Evolutionary conservation across 2,329 filamentous ascomycete species (phyloP).

Genomic region (Botrytis sinoallii): DNA sequence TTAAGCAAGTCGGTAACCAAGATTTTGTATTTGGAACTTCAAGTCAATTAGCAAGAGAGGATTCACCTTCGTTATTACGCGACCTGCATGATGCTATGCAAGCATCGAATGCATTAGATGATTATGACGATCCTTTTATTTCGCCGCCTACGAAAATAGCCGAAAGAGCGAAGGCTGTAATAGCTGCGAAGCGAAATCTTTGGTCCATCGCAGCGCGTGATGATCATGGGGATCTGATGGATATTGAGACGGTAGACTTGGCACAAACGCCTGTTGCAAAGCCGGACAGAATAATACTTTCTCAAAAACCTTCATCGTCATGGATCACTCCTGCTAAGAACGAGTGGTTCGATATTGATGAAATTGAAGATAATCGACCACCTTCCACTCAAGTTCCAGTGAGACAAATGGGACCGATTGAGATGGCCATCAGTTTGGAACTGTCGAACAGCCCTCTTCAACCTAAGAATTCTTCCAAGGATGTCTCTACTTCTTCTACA

Average conservation of each 20-base stretch:
- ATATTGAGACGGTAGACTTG: slow-evolving; percentile 54
- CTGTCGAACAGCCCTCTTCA: slow-evolving; percentile 23
- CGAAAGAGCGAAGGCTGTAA: slow-evolving; percentile 14
- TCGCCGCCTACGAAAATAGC: slow-evolving; percentile 23
- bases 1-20: slow-evolving; percentile 63
- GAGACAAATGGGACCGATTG: slow-evolving; percentile 20
- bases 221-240: slow-evolving; percentile 59
- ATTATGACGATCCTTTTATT: slow-evolving; percentile 40
- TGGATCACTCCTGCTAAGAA: slow-evolving; percentile 9
- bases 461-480: background rate
- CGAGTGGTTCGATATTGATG: slow-evolving; percentile 34
- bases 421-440: slow-evolving; percentile 23
- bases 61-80: slow-evolving; percentile 63
- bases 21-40: slow-evolving; percentile 83
- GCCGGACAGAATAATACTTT: slow-evolving; percentile 12
- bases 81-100: slow-evolving; percentile 61
- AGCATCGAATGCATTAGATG: slow-evolving; percentile 50
- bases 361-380: slow-evolving; percentile 12
- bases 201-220: slow-evolving; percentile 73
- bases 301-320: background rate
- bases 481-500: background rate
- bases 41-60: slow-evolving; percentile 73
- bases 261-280: slow-evolving; percentile 39
- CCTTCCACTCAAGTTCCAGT: slow-evolving; percentile 16
- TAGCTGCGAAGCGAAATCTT: slow-evolving; percentile 43